Conservation (phyloP, 352 stramenopile species). For the Phytophthora chlamydospora region DNA sequence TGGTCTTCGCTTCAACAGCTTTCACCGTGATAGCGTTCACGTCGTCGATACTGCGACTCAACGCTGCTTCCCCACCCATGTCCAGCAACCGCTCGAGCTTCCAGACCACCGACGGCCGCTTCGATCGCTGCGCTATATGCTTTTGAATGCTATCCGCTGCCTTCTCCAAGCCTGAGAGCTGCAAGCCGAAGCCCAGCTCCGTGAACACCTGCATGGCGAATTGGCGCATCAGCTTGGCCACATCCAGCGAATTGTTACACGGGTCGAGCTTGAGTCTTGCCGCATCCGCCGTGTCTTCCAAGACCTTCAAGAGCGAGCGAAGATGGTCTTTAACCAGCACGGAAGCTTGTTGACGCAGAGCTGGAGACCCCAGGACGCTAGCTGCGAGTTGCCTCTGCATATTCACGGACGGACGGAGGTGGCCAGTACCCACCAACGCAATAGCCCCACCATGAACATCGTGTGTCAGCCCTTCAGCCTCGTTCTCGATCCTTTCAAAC, state of each 20-base stretch:
- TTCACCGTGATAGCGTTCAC: conserved; percentile 25
- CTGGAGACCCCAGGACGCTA: conserved; percentile 71
- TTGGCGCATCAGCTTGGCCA: conserved; percentile 25
- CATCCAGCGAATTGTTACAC: conserved; percentile 24
- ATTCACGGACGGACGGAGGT: conserved; percentile 17
- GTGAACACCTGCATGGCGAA: conserved; percentile 44
- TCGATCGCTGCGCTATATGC: conserved; percentile 17
- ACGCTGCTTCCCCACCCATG: conserved; percentile 38
- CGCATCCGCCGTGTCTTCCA: conserved; percentile 21
- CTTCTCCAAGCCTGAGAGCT: conserved; percentile 30
- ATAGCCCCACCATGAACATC: conserved; percentile 26
- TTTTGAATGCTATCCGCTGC: conserved; percentile 31
- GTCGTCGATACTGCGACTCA: conserved; percentile 27
- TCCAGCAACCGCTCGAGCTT: conserved; percentile 40
- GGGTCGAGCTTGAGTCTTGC: neutral
- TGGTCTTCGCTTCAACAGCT: conserved; percentile 28
- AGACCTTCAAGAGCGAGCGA: conserved; percentile 22
- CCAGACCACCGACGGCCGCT: conserved; percentile 30
- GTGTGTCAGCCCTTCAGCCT: conserved; percentile 9
- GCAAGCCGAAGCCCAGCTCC: conserved; percentile 40
- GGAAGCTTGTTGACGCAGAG: conserved; percentile 44
- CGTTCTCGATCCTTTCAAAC: conserved; percentile 46
- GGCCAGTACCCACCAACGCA: conserved; percentile 23
- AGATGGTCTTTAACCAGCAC: conserved; percentile 37
- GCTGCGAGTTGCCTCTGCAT: conserved; percentile 47